Conservation (phyloP, 1,284 basidiomycete species). For the Volvariella surrecta region DNA sequence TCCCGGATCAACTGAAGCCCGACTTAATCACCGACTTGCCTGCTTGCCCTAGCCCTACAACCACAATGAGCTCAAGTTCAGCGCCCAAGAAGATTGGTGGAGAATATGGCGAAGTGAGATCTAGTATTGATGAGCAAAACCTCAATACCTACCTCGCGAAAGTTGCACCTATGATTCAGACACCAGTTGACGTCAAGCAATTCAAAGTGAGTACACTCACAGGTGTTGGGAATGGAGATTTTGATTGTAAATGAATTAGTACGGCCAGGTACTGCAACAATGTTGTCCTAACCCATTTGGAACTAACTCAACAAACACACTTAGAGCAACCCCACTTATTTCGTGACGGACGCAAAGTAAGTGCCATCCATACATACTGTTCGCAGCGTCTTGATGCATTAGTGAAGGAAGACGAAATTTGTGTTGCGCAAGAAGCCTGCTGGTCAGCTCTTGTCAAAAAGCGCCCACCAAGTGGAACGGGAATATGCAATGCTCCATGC, state of each 20-base stretch:
- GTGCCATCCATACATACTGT: constrained; percentile 13
- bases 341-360: constrained; percentile 69
- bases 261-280: constrained; percentile 72
- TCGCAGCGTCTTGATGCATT: constrained; percentile 27
- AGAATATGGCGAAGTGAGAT: constrained; percentile 67
- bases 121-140: constrained; percentile 56
- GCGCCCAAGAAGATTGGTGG: constrained; percentile 49
- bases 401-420: constrained; percentile 35
- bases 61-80: no score
- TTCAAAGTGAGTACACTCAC: constrained; percentile 71
- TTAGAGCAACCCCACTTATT: constrained; percentile 93
- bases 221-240: constrained; percentile 3
- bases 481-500: constrained; percentile 81
- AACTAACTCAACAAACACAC: constrained; percentile 5
- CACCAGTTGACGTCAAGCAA: constrained; percentile 80
- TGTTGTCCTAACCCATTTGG: no score
- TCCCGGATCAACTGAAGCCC: no score
- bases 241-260: constrained; percentile 32
- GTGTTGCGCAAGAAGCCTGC: constrained; percentile 94
- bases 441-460: constrained; percentile 77
- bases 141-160: constrained; percentile 64
- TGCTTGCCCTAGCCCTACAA: no score
- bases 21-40: no score
- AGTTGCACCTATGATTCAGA: constrained; percentile 47
- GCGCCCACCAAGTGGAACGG: constrained; percentile 91